Evolutionary conservation across 2,329 filamentous ascomycete genomes (phyloP), one percentile per base, ranked within the genome.

Genomic region (Colletotrichum chrysophilum): DNA sequence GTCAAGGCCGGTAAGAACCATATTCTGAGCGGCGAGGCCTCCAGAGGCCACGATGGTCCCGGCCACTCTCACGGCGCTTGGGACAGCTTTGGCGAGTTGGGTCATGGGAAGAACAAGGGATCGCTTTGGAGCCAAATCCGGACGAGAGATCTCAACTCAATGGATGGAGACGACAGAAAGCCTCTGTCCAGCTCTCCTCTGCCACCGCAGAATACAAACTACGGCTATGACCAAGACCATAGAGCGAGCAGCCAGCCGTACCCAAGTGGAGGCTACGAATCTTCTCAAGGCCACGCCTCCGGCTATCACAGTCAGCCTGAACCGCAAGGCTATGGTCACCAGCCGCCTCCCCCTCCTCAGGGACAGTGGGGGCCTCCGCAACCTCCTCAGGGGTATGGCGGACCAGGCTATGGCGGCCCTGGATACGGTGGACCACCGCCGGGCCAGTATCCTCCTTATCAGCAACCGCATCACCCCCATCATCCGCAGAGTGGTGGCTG

Each of bases 1-100:
- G 97, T 99, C 75, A 94, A 92, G 81, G 89, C 89, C 10, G 96
- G 96, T 60, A 93, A 93, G 83, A 99, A 98, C 83, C 95, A 98
- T 82, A 86, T 91, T 24, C 84, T 90, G 18, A 80, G 79, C 26
- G 79, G 76, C 21, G 78, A 83, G 43, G 82, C 80, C 48, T 78
- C 80, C n/a, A 82, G 81, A 9, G 82, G 81, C 18, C 83, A 82
- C 43, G 82, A 81, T 32, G 82, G 84, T 75, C 83, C 83, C 16
- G 87, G 88, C n/a, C 73, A 89, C 58, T 86, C 83, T 13, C 85
- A 87, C 72, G 83, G 84, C 7, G 74, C 86, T 75, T 80, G 85
- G 81, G 80, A 87, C 78, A 79, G 83, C n/a, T 79, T 86, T n/a
- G 83, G 84, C 58, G 83, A 86, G 67, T 80, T 85, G 18, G 89